Percentiles rank a stretch among this genome's conserved stretches.
phyloP scores from a whole-genome alignment of 306 rosid species.

The Begonia peltatifolia region DNA sequence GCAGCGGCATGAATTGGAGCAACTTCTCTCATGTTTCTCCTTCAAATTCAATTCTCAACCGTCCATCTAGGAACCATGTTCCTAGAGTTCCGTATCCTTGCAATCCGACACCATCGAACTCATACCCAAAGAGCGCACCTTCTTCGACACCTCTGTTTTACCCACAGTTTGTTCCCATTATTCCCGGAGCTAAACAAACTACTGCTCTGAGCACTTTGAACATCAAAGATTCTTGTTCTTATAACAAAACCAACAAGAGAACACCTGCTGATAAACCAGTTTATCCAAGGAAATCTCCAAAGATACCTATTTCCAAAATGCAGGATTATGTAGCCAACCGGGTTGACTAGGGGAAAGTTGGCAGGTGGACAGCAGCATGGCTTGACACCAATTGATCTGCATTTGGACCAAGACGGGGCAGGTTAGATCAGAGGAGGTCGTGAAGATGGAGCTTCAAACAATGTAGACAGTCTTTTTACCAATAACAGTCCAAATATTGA shows the following conservation, averaged over 20 bases:
- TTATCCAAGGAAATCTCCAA: constrained; percentile 30
- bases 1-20: constrained; percentile 18
- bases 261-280: constrained; percentile 17
- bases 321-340: constrained; percentile 26
- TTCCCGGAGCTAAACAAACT: constrained; percentile 18
- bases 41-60: constrained; percentile 20
- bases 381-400: constrained; percentile 16
- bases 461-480: constrained; percentile 21
- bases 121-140: constrained; percentile 24
- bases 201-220: constrained; percentile 20
- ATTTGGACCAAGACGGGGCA: constrained; percentile 22
- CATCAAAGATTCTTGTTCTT: constrained; percentile 33
- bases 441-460: constrained; percentile 20
- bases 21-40: constrained; percentile 34
- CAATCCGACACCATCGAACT: constrained; percentile 26
- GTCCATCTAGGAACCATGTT: constrained; percentile 31
- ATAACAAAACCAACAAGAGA: constrained; percentile 37
- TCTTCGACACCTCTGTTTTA: constrained; percentile 25
- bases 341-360: constrained; percentile 19
- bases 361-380: constrained; percentile 19
- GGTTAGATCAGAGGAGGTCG: constrained; percentile 18
- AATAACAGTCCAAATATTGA: constrained; percentile 25
- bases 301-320: constrained; percentile 23
- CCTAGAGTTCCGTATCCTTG: constrained; percentile 28
- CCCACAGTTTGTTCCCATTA: constrained; percentile 25